Percentiles rank a stretch among this genome's conserved stretches.
Conservation (phyloP, 306 rosid genomes). For the Mimosa pudica region DNA sequence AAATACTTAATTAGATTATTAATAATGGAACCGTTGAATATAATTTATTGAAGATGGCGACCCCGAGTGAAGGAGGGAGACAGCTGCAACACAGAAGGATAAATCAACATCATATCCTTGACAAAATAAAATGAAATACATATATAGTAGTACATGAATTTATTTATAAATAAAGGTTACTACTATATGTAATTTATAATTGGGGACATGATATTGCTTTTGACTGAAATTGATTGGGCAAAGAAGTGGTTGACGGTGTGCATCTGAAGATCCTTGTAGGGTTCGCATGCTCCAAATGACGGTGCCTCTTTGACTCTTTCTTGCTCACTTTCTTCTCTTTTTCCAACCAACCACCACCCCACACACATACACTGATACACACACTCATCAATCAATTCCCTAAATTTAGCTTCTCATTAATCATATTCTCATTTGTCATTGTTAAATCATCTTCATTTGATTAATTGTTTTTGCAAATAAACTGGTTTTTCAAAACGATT, state of each 20-base stretch:
- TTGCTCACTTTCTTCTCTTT: not conserved
- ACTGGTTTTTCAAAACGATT: no score
- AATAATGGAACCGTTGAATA: not conserved
- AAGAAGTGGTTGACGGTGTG: conserved; percentile 12
- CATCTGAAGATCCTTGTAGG: conserved; percentile 9
- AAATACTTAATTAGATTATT: no score
- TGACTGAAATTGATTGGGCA: conserved; percentile 4
- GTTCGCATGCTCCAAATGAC: not conserved
- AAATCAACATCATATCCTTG: not conserved
- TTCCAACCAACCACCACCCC: not conserved
- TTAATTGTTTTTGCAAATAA: no score
- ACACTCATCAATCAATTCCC: not conserved
- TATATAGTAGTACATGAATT: not conserved
- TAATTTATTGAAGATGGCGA: not conserved
- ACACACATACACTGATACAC: not conserved
- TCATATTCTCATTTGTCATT: no score
- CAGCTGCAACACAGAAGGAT: conserved; percentile 17
- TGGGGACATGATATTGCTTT: not conserved
- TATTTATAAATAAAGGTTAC: not conserved
- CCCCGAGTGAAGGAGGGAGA: not conserved
- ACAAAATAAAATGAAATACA: not conserved
- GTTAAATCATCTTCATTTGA: not conserved
- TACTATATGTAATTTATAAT: not conserved
- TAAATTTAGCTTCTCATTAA: not conserved
- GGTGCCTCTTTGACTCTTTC: conserved; percentile 13